Percentiles rank a stretch among this genome's conserved stretches.
phyloP scores from a whole-genome alignment of 2,329 filamentous ascomycete species.

The Colletotrichum sp. region DNA sequence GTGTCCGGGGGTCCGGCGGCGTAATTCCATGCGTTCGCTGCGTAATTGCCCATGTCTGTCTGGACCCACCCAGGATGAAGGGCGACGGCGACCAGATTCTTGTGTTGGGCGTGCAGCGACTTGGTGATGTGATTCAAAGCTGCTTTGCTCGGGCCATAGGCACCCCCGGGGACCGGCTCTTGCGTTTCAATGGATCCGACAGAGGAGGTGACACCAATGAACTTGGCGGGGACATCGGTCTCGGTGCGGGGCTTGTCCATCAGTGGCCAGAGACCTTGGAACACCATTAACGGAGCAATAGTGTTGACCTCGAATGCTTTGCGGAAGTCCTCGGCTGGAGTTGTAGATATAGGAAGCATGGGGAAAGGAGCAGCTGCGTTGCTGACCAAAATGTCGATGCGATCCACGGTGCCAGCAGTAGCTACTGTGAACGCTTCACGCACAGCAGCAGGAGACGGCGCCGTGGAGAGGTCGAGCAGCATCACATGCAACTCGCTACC shows the following conservation, averaged over 20 bases:
- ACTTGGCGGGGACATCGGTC: slow-evolving; percentile 29
- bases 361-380: slow-evolving; percentile 50
- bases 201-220: slow-evolving; percentile 40
- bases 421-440: slow-evolving; percentile 30
- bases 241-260: slow-evolving; percentile 30
- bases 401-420: slow-evolving; percentile 31
- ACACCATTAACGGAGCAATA: slow-evolving; percentile 39
- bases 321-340: slow-evolving; percentile 36
- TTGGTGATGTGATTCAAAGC: slow-evolving; percentile 38
- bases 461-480: slow-evolving; percentile 39
- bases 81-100: slow-evolving; percentile 30
- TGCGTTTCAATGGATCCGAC: slow-evolving; percentile 37
- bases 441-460: slow-evolving; percentile 26
- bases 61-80: slow-evolving; percentile 45
- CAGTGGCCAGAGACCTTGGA: slow-evolving; percentile 40
- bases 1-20: slow-evolving; percentile 27
- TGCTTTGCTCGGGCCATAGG: slow-evolving; percentile 40
- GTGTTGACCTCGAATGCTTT: slow-evolving; percentile 50
- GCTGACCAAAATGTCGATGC: slow-evolving; percentile 56
- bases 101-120: slow-evolving; percentile 33
- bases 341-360: slow-evolving; percentile 32
- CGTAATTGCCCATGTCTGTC: slow-evolving; percentile 33
- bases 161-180: slow-evolving; percentile 35
- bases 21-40: slow-evolving; percentile 36
- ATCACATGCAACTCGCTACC: slow-evolving; percentile 37